Evolutionary conservation across 345 rosid species (phyloP).

Genomic region (Euclidium syriacum): DNA sequence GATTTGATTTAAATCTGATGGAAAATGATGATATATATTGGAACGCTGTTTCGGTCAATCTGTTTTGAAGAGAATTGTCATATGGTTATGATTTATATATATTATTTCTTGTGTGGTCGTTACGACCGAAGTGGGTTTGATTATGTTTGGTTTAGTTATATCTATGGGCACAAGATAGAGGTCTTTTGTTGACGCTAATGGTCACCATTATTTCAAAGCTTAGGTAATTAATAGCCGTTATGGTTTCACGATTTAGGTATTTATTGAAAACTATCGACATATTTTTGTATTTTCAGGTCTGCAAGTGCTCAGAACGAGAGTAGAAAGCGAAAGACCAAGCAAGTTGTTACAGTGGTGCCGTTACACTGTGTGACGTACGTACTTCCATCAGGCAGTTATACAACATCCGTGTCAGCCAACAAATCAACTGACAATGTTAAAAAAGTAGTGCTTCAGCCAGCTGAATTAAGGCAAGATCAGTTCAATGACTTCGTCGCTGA

Average conservation of each 20-base stretch:
- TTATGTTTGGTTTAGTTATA: not conserved
- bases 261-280: not conserved
- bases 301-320: not conserved
- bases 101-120: too few relatives aligned
- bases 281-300: not conserved
- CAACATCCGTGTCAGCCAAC: not conserved
- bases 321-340: slow-evolving; percentile 1
- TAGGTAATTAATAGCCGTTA: not conserved
- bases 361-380: slow-evolving; percentile 50
- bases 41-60: too few relatives aligned
- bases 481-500: slow-evolving; percentile 33
- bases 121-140: not conserved
- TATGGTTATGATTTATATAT: too few relatives aligned
- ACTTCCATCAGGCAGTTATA: slow-evolving; percentile 23
- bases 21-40: too few relatives aligned
- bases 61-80: too few relatives aligned
- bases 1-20: too few relatives aligned
- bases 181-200: not conserved
- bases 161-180: too few relatives aligned
- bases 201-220: not conserved
- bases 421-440: not conserved
- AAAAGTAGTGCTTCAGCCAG: slow-evolving; percentile 36
- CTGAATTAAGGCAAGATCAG: slow-evolving; percentile 32
- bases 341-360: slow-evolving; percentile 39
- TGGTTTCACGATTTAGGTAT: not conserved